Percentiles rank a stretch among this genome's conserved stretches.
Evolutionary conservation across 2,329 filamentous ascomycete species (phyloP).

Genomic region (Aspergillus floridensis): DNA sequence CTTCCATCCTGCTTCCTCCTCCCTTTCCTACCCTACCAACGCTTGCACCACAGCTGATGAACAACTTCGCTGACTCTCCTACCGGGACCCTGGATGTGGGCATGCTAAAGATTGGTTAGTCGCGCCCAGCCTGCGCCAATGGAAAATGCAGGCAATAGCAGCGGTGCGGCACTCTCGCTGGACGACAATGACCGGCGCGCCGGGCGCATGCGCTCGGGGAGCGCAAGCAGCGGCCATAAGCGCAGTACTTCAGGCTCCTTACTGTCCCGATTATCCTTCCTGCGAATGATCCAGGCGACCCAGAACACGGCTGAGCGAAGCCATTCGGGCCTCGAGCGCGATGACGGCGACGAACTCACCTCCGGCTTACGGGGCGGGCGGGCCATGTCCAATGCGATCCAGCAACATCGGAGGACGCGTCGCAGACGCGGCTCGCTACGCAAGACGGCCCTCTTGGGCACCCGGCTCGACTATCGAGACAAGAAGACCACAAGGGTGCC

Average conservation of each 20-base stretch:
- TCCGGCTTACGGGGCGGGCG: constrained; percentile 44
- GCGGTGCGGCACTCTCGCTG: constrained; percentile 26
- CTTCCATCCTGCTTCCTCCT: neutral
- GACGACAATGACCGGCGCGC: constrained; percentile 24
- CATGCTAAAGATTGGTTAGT: constrained; percentile 22
- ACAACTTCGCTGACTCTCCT: constrained; percentile 2
- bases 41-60: neutral
- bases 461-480: constrained; percentile 36
- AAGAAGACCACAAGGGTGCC: constrained; percentile 23
- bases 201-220: constrained; percentile 32
- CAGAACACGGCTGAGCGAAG: constrained; percentile 35
- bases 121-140: constrained; percentile 30
- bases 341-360: constrained; percentile 28
- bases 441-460: constrained; percentile 80
- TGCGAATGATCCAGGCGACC: constrained; percentile 51
- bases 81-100: constrained; percentile 18
- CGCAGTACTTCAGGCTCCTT: constrained; percentile 63
- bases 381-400: constrained; percentile 47
- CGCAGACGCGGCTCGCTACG: constrained; percentile 80
- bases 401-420: constrained; percentile 57
- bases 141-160: constrained; percentile 34
- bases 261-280: constrained; percentile 67
- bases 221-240: constrained; percentile 43
- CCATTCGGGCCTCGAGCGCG: constrained; percentile 22
- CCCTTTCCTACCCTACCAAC: neutral